Conservation (phyloP, 306 rosid genomes). For the Cyamopsis tetragonoloba region DNA sequence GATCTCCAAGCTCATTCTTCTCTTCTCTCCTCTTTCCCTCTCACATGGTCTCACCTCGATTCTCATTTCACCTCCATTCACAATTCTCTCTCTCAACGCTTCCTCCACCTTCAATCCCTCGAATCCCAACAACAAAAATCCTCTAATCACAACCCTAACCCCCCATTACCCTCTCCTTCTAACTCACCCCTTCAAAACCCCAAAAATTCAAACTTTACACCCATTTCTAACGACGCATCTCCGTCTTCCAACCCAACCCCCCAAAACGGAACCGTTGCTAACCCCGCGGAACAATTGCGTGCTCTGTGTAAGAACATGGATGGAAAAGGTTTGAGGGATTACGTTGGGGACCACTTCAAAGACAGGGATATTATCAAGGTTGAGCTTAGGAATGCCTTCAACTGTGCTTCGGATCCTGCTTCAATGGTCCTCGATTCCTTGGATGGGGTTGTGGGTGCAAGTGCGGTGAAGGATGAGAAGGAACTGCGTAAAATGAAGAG, state of each 20-base stretch:
- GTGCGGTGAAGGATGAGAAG: neutral
- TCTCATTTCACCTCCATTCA: conserved; percentile 61
- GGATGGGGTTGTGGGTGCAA: conserved; percentile 45
- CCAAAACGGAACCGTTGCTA: neutral
- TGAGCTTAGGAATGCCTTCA: conserved; percentile 51
- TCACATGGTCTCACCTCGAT: conserved; percentile 64
- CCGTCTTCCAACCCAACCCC: conserved; percentile 8
- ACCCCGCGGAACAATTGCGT: conserved; percentile 26
- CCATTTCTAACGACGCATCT: conserved; percentile 22
- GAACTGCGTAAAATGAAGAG: conserved; percentile 40
- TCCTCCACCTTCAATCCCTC: conserved; percentile 50
- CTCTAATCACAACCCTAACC: neutral
- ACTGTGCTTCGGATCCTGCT: conserved; percentile 48
- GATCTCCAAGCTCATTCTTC: conserved; percentile 58
- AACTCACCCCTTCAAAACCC: neutral
- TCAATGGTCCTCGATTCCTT: conserved; percentile 54
- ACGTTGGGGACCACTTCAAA: conserved; percentile 29
- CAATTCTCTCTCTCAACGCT: conserved; percentile 46
- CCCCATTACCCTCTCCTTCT: conserved; percentile 27
- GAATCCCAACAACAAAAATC: conserved; percentile 28
- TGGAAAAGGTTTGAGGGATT: conserved; percentile 58
- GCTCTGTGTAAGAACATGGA: conserved; percentile 56
- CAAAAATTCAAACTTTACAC: neutral
- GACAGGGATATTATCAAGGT: conserved; percentile 30
- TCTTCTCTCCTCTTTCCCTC: conserved; percentile 48